Conservation (phyloP, 805 yeast genomes). For the Citeromyces matritensis region DNA sequence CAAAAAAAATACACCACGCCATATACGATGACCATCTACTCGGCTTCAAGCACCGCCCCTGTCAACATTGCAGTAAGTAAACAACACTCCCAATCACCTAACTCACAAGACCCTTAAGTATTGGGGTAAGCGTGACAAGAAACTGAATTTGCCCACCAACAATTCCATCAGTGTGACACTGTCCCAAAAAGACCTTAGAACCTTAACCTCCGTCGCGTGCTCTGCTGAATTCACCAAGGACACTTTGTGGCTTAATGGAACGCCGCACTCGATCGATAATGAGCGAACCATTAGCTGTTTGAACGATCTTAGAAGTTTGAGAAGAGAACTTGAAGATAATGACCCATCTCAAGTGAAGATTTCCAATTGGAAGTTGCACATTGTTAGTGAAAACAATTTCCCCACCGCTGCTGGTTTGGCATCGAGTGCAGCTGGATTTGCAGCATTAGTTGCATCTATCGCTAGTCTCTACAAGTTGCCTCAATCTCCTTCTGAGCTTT, state of each 20-base stretch:
- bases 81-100: not conserved
- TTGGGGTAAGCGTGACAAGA: slow-evolving; percentile 96
- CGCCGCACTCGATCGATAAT: slow-evolving; percentile 52
- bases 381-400: slow-evolving; percentile 89
- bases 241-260: slow-evolving; percentile 77
- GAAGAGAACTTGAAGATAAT: slow-evolving; percentile 43
- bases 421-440: slow-evolving; percentile 96
- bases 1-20: too few relatives aligned
- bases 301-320: slow-evolving; percentile 52
- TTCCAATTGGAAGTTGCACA: slow-evolving; percentile 51
- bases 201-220: slow-evolving; percentile 81
- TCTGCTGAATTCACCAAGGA: slow-evolving; percentile 42
- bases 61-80: slow-evolving; percentile 86
- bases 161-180: slow-evolving; percentile 91
- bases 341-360: slow-evolving; percentile 44
- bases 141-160: slow-evolving; percentile 86
- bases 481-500: slow-evolving; percentile 70
- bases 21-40: slow-evolving; percentile 17
- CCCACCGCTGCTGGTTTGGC: slow-evolving; percentile 99
- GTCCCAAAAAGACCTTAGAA: slow-evolving; percentile 79
- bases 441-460: slow-evolving; percentile 86
- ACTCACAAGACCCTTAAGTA: slow-evolving; percentile 67
- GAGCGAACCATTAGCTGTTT: slow-evolving; percentile 61
- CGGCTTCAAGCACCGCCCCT: slow-evolving; percentile 88
- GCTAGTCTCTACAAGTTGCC: slow-evolving; percentile 77